These are phyloP conservation scores for Dryadomyces sulphureus DNA, from an alignment of 2,329 filamentous ascomycete genomes.

Conservation along the genomic window DNA sequence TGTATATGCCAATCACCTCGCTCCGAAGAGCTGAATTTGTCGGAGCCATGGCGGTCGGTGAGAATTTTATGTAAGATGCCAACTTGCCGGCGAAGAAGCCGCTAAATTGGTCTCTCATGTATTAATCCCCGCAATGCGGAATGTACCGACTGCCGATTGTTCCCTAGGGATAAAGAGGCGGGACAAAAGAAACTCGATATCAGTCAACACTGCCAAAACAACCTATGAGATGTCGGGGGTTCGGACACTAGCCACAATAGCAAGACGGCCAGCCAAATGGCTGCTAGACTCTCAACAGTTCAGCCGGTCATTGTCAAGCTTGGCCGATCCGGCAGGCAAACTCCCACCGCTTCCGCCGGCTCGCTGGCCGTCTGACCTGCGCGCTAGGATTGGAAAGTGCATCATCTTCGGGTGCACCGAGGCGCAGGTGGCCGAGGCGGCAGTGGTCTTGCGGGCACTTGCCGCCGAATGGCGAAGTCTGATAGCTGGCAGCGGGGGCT, in stretches of 20 bases:
- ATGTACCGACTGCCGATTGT: too few relatives aligned
- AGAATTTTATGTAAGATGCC: not conserved
- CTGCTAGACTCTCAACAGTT: too few relatives aligned
- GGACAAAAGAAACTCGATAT: too few relatives aligned
- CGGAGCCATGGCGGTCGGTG: conserved; percentile 12
- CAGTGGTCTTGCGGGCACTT: conserved; percentile 42
- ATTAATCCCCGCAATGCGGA: not conserved
- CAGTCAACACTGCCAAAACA: too few relatives aligned
- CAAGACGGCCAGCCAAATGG: too few relatives aligned
- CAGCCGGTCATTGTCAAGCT: not conserved
- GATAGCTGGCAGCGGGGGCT: conserved; percentile 61
- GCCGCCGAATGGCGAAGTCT: conserved; percentile 56
- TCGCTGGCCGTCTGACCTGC: conserved; percentile 57
- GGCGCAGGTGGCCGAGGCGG: conserved; percentile 42
- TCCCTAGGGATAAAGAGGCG: too few relatives aligned
- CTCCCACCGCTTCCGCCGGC: conserved; percentile 11
- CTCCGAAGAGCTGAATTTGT: conserved; percentile 47
- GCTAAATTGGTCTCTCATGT: not conserved
- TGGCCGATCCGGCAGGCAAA: not conserved
- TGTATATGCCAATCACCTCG: conserved; percentile 77
- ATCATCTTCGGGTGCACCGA: conserved; percentile 56
- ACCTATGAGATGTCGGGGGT: too few relatives aligned
- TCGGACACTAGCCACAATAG: too few relatives aligned
- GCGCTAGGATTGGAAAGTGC: conserved; percentile 55
- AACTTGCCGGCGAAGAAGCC: not conserved